phyloP scores from a whole-genome alignment of 169 alveolate genomes.

The Prorocentrum cordatum region DNA sequence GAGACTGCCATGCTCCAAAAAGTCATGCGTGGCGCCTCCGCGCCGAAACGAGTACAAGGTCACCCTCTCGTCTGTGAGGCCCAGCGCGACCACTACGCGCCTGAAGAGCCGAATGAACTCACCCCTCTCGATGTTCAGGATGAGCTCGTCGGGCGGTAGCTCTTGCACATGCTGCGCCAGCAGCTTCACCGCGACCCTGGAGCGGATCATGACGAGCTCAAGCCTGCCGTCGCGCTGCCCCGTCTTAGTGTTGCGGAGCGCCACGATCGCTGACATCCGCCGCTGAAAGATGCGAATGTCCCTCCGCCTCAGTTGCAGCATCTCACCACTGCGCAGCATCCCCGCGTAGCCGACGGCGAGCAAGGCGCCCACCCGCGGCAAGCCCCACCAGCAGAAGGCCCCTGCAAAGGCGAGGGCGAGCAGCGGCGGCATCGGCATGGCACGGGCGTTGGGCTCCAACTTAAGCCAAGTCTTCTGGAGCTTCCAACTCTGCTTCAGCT shows the following conservation, averaged over 20 bases:
- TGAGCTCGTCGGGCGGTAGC: neutral
- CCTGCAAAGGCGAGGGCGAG: too few relatives aligned
- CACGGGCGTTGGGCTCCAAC: too few relatives aligned
- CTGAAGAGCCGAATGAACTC: neutral
- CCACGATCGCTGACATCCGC: neutral
- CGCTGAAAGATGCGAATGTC: too few relatives aligned
- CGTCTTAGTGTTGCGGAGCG: neutral
- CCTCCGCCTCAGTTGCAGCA: too few relatives aligned
- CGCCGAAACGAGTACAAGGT: neutral
- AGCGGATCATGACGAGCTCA: neutral
- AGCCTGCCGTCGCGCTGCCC: neutral
- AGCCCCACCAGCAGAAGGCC: too few relatives aligned
- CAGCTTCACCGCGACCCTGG: neutral
- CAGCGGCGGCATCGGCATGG: too few relatives aligned
- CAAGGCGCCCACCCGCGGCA: too few relatives aligned
- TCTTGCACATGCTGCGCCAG: neutral
- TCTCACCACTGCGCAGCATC: too few relatives aligned
- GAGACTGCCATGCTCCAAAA: neutral
- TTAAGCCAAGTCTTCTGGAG: too few relatives aligned
- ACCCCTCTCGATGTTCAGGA: neutral
- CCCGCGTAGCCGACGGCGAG: too few relatives aligned
- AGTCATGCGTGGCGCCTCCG: neutral
- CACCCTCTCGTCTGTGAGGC: neutral
- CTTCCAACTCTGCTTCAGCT: too few relatives aligned
- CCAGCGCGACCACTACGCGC: neutral